phyloP scores from a whole-genome alignment of 345 rosid genomes.

The rapeseed (Brassica napus) region Da-Ae NC_063441.1:17055501-17056000 shows the following conservation, averaged over 20 bases:
- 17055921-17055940: background rate
- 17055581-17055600: too few species aligned
- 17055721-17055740: background rate
- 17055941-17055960: background rate
- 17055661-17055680: too few species aligned
- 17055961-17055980: background rate
- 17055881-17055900: background rate
- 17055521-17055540: too few species aligned
- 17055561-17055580: too few species aligned
- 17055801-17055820: background rate
- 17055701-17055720: background rate
- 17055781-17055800: constrained; percentile 30
- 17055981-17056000: background rate
- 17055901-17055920: too few species aligned
- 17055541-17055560: too few species aligned
- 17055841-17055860: background rate
- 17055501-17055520: too few species aligned
- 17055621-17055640: too few species aligned
- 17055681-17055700: background rate
- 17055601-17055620: too few species aligned
- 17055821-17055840: background rate
- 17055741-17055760: background rate
- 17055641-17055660: too few species aligned
- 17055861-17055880: background rate
- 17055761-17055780: background rate